Conservation (phyloP, 805 yeast species). For the Yamadazyma endophytica region DNA sequence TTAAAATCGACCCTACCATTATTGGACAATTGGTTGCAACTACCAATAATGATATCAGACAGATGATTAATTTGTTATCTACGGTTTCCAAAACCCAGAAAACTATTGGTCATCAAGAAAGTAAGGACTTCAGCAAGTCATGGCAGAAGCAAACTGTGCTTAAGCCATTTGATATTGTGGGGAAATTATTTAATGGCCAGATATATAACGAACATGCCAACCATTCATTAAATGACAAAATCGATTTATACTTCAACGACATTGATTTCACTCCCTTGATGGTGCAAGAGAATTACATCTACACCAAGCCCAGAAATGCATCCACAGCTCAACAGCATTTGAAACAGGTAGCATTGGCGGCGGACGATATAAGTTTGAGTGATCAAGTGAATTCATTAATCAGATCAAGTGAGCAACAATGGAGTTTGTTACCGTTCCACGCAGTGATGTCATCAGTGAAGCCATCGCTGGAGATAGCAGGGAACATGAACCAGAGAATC, state of each 20-base stretch:
- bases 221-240: constrained; percentile 71
- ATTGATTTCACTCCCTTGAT: constrained; percentile 91
- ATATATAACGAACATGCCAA: constrained; percentile 50
- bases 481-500: constrained; percentile 62
- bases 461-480: constrained; percentile 75
- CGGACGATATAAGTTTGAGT: constrained; percentile 80
- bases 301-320: constrained; percentile 53
- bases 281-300: constrained; percentile 90
- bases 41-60: constrained; percentile 89
- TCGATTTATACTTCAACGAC: constrained; percentile 89
- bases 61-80: constrained; percentile 83
- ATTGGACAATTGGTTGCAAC: constrained; percentile 81
- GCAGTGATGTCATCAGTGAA: constrained; percentile 80
- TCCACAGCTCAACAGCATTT: constrained; percentile 49
- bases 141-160: constrained; percentile 91
- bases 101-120: constrained; percentile 56
- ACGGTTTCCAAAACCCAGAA: constrained; percentile 76
- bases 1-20: constrained; percentile 73
- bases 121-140: constrained; percentile 55
- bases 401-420: constrained; percentile 87
- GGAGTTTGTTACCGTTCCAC: constrained; percentile 91
- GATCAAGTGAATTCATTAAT: constrained; percentile 79
- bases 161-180: constrained; percentile 88
- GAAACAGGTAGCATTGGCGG: constrained; percentile 67
- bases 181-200: constrained; percentile 55